Base-by-base conservation (phyloP, 2,329 filamentous ascomycete species). In the Talaromyces sp. region DNA sequence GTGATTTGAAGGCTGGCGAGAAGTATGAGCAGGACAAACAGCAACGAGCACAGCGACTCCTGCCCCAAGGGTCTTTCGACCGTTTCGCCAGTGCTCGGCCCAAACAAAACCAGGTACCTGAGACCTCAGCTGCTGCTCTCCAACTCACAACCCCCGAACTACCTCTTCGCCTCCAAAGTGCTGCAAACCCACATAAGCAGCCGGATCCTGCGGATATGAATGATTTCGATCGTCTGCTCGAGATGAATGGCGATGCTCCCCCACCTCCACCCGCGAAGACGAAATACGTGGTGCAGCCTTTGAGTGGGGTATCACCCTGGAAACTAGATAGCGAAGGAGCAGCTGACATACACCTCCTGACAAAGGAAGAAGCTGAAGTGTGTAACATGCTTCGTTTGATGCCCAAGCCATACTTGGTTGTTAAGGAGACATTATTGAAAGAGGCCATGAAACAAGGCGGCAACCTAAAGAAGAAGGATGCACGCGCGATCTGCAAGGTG, bases 21-120 rank as follows among this genome's bases (percentile, higher is more conserved):
- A 95, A 93, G 70, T 99, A 94, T 68, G 94, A 99, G 73, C 79
- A 84, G 16, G 94, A 97, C 58, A 99, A 97, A 75, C 80, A 87
- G 30, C 76, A 83, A 51, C 84, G 94, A 11, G 83, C 87, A 47
- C 88, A 92, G 41, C 72, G 81, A 49, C 75, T 79, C 36, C 69
- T 81, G 32, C 88, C 90, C 0, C 86, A 92, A 73, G 89, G 89
- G 0, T 89, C 88, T 6, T 91, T 95, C 77, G 91, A 96, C 66
- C 84, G 91, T n/a, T 81, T 95, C 60, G 89, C 90, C 7, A 86
- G 86, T 24, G 82, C 82, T 5, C 87, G 90, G 63, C 83, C 89
- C 9, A 84, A 87, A 85, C 75, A 89, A 87, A 62, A 82, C 79
- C 56, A 83, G 82, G 50, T 84, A 77, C 41, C 86, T 77, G 91